phyloP scores from a whole-genome alignment of 306 rosid genomes.

The Arachis hypogaea region DNA sequence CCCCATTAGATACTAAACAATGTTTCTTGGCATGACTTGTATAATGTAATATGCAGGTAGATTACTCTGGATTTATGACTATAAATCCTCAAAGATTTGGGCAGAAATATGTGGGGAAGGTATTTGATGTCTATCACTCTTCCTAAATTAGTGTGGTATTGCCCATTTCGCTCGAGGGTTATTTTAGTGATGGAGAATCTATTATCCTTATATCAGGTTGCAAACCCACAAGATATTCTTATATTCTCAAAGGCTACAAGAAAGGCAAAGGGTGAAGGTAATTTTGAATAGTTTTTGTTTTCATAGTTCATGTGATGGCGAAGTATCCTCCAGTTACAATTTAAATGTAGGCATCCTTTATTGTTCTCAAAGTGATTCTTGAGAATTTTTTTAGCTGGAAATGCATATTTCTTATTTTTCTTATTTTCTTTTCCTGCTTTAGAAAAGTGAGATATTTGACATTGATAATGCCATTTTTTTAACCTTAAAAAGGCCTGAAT shows the following conservation, averaged over 20 bases:
- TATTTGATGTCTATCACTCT: constrained; percentile 43
- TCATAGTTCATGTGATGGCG: constrained; percentile 20
- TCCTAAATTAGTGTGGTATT: constrained; percentile 40
- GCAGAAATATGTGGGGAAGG: constrained; percentile 99
- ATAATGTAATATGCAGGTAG: constrained; percentile 70
- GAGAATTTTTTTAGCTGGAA: neutral
- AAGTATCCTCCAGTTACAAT: constrained; percentile 23
- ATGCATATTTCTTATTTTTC: constrained; percentile 16
- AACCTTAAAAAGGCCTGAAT: neutral
- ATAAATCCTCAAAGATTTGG: constrained; percentile 99
- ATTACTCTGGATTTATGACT: constrained; percentile 97
- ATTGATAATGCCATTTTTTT: constrained; percentile 23
- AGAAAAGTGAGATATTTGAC: constrained; percentile 6
- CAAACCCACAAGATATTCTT: constrained; percentile 98
- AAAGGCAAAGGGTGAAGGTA: constrained; percentile 73
- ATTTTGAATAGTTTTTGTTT: constrained; percentile 40
- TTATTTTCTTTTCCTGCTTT: neutral
- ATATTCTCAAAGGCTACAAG: constrained; percentile 89
- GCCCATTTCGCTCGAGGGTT: constrained; percentile 37
- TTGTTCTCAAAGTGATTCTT: constrained; percentile 17
- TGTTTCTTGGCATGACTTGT: constrained; percentile 27
- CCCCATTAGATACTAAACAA: constrained; percentile 26
- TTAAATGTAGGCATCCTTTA: constrained; percentile 19
- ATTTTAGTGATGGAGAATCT: constrained; percentile 39
- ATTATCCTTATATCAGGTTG: constrained; percentile 64